Base-by-base conservation (phyloP, 2,329 filamentous ascomycete genomes). In the Fusarium concolor region DNA sequence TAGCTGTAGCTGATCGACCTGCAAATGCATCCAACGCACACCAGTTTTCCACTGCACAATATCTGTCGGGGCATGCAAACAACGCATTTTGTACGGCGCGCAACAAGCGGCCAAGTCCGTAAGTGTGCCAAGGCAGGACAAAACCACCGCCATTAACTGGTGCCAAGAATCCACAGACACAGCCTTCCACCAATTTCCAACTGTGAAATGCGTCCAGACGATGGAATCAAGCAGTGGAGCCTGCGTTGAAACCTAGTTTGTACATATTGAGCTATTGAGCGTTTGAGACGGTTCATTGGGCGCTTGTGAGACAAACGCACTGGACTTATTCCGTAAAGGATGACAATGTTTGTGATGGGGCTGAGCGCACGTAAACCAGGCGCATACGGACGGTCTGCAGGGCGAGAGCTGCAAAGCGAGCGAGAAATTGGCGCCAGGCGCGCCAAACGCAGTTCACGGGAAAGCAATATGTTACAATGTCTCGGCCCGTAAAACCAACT, bases 221-320 rank as follows among this genome's bases (percentile, higher is more conserved):
- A 70, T 49, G 62, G 56, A 71, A 62, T 68, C 55, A 50, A 67
- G 64, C 53, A 63, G 65, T 65, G 70, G 68, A 45, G 44, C 56
- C 55, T 60, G 47, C 59, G 51, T 60, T 62, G 44, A 37, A 60
- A 55, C 65, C 65, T 64, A 35, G 55, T 24, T 18, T 20, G 31
- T 31, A 49, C 45, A 31, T 44, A 28, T 22, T 33, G 14, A 60
- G 38, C 60, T 64, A 69, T 55, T 46, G 47, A 45, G 53, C 59
- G 66, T 71, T 50, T 56, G 50, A 45, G 62, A 71, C 67, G 67
- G 68, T 67, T 71, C 46, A 66, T 67, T 74, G 67, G 70, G 56
- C 31, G 35, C 46, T 49, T 53, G 26, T 61, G 31, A 42, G 47
- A 37, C 47, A 51, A 39, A 53, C 17, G 35, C 52, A 62, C 51